Evolutionary conservation across 306 rosid genomes (phyloP), one percentile per base, ranked within the genome.

Genomic region (Styphnolobium japonicum): DNA sequence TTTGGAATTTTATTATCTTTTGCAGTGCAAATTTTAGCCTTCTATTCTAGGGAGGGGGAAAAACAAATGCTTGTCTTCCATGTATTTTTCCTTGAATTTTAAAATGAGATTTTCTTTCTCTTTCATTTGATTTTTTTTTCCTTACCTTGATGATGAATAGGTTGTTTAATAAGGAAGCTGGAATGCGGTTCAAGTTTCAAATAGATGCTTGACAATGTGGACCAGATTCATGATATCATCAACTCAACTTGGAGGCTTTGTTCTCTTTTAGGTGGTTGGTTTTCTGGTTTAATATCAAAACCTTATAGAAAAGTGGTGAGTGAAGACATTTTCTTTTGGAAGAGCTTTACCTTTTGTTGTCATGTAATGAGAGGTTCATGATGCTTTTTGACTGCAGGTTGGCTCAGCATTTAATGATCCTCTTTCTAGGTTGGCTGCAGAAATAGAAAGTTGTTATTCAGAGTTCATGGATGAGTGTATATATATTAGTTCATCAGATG

Each of bases 401-500:
- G 86, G 62, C 82, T 80, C 80, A 75, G 70, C 72, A 56, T 74
- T 73, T 62, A 10, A 67, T 81, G 85, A 58, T 82, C 87, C 63
- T 82, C 72, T 81, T 76, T 80, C 80, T 80, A 27, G 76, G 73
- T 80, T 79, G 81, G 77, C 62, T 16, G 76, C 67, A 80, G 74
- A 56, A 78, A 58, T 84, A 61, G 76, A 65, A 76, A 67, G 56
- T 81, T 55, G 70, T 63, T 51, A 56, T 77, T 29, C 68, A 57
- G 84, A 83, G 51, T 78, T 18, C 71, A 92, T 89, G 92, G 89
- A 60, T 40, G 79, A 73, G 0, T 55, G 9, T 37, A 91, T 95
- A 85, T 89, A 83, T 68, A 89, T 94, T 58, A 93, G 88, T 87
- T 95, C 98, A 25, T 93, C 98, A 0, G 99, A 95, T 82, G 94